A percentile compares a stretch with the other conserved stretches of the same genome.
These are phyloP conservation scores for Mycena filopes DNA, from an alignment of 768 basidiomycete species.

Conservation along the genomic window DNA sequence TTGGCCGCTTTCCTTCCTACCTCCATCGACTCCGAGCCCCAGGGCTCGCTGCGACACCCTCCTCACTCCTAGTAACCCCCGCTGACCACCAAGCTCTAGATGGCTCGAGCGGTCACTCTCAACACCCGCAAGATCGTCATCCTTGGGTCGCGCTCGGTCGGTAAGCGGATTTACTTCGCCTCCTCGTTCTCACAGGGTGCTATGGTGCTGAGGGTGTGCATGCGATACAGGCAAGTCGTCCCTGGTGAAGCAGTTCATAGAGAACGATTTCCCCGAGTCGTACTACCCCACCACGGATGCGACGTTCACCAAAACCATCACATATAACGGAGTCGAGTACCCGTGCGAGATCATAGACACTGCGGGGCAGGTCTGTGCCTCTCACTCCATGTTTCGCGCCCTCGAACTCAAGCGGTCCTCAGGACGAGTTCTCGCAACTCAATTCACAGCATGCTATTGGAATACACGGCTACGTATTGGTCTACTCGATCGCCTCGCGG, in stretches of 20 bases:
- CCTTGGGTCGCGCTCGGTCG: slow-evolving; percentile 88
- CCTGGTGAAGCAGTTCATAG: slow-evolving; percentile 89
- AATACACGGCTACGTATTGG: slow-evolving; percentile 95
- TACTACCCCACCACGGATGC: slow-evolving; percentile 97
- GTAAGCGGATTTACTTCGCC: slow-evolving; percentile 55
- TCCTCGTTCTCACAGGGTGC: background rate
- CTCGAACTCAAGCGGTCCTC: too few relatives aligned
- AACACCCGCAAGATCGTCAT: slow-evolving; percentile 80
- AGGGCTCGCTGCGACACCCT: background rate
- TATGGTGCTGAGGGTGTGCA: background rate
- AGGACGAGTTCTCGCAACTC: slow-evolving; percentile 98
- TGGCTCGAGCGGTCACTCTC: slow-evolving; percentile 22
- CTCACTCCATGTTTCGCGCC: too few relatives aligned
- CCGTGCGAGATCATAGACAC: slow-evolving; percentile 98
- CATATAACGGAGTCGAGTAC: slow-evolving; percentile 89
- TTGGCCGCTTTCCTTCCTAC: too few relatives aligned
- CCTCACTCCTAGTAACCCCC: background rate
- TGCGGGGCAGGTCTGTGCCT: slow-evolving; percentile 82
- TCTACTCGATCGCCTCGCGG: slow-evolving; percentile 92
- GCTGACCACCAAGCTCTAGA: background rate
- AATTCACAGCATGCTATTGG: slow-evolving; percentile 95
- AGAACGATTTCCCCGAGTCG: slow-evolving; percentile 89
- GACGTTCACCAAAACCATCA: slow-evolving; percentile 86
- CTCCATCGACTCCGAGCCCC: background rate
- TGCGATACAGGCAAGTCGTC: background rate